These are phyloP conservation scores for Claviceps sorghi DNA, from an alignment of 2,329 filamentous ascomycete species.

Conservation along the genomic window DNA sequence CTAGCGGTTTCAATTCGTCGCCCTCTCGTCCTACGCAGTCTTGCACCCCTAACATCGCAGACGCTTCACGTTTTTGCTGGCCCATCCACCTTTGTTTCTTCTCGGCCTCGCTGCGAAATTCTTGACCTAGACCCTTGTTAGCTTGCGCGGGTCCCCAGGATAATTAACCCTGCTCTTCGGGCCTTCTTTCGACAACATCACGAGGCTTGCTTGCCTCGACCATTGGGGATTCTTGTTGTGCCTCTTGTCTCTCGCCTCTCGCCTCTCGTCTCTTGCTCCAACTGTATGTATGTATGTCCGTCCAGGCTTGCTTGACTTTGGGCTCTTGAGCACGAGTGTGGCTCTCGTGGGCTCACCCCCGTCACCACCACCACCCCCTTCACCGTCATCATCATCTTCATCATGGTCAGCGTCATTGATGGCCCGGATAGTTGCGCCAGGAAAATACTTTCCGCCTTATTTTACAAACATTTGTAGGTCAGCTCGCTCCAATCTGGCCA, in stretches of 20 bases:
- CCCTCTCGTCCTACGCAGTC: not conserved
- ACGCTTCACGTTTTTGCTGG: no score
- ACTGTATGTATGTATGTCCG: not conserved
- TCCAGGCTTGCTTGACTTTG: not conserved
- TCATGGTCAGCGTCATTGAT: not conserved
- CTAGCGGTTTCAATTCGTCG: not conserved
- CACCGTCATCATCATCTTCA: not conserved
- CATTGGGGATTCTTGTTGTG: not conserved
- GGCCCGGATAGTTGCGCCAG: not conserved
- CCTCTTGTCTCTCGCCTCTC: not conserved
- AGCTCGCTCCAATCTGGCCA: not conserved
- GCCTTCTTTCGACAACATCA: not conserved
- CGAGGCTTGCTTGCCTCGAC: constrained; percentile 1
- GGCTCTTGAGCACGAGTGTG: not conserved
- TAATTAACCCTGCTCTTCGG: constrained; percentile 3
- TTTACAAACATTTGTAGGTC: not conserved
- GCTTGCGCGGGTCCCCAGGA: not conserved
- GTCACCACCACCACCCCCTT: no score
- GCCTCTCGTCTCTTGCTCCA: not conserved
- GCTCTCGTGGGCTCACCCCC: not conserved
- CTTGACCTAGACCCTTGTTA: not conserved
- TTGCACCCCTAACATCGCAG: not conserved
- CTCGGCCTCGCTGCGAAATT: not conserved
- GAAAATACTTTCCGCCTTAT: not conserved
- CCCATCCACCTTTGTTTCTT: not conserved